Base-by-base conservation (phyloP, 176 grass and related monocot genomes). In the Tillandsia leiboldiana region DNA sequence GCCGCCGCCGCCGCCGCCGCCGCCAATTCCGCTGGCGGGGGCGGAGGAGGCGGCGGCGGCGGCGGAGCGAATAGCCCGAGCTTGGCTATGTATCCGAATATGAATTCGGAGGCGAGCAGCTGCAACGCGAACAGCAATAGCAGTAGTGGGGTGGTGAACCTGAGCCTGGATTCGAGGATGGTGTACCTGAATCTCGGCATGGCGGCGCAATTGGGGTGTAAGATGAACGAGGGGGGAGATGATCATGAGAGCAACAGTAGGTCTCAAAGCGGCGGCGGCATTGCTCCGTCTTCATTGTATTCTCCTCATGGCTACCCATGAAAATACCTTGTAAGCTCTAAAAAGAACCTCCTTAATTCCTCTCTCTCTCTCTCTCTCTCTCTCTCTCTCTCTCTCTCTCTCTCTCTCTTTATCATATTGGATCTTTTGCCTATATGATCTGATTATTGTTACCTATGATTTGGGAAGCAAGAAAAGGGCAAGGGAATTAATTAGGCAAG, bases 131-230 rank as follows among this genome's bases (percentile, higher is more conserved):
- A 81, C 57, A 51, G 79, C 8, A 85, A 64, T 26, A 85, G 79
- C 81, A 48, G 78, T 8, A 97, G 65, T 79, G 85, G 73, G 78
- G 83, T 97, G 91, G 91, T 96, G 71, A 97, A 97, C 12, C 87
- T 99, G 8, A 94, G 82, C 80, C 70, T 99, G 63, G 90, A 99
- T 80, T 90, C 91, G 24, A 94, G 95, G 49, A 94, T 94, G 90
- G 90, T 99, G 72, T 99, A 99, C 33, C 87, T 99, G 1, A 93
- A 99, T 73, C 82, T 99, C 11, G 89, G 95, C 24, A 93, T 99
- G 87, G 95, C 91, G 50, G 95, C 82, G 20, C 87, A 85, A 72
- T 96, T 96, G 42, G 82, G 91, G 22, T 61, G 56, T 54, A 85
- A 87, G 82, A 86, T 99, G 77, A 78, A 71, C 63, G 87, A 94